A percentile compares a stretch with the other conserved stretches of the same genome.
Evolutionary conservation across 176 grass and related monocot genomes (phyloP).

Genomic region (Rhynchospora tenuis): DNA sequence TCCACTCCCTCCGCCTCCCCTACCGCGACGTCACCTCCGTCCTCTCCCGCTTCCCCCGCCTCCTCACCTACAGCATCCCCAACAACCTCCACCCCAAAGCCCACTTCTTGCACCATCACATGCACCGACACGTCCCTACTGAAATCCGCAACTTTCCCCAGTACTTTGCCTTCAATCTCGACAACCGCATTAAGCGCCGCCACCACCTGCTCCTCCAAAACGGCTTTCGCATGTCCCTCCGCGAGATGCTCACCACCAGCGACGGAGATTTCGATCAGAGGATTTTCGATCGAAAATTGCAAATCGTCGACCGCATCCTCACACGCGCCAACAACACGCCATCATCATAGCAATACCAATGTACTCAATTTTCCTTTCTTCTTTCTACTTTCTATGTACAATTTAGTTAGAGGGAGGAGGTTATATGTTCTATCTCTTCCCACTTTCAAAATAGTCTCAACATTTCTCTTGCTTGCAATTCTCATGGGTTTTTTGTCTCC

Average conservation of each 20-base stretch:
- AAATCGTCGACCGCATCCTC: neutral
- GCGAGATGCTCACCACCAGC: conserved; percentile 54
- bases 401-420: too few relatives aligned
- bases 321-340: neutral
- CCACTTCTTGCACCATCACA: conserved; percentile 37
- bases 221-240: conserved; percentile 32
- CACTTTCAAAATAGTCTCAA: neutral
- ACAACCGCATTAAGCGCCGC: conserved; percentile 58
- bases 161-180: conserved; percentile 77
- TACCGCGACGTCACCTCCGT: conserved; percentile 38
- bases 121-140: conserved; percentile 24
- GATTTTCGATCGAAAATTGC: conserved; percentile 17
- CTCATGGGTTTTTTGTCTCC: neutral
- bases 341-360: too few relatives aligned
- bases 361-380: too few relatives aligned
- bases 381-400: too few relatives aligned
- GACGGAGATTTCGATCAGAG: conserved; percentile 54
- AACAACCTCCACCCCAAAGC: conserved; percentile 64
- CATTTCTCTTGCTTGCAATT: neutral
- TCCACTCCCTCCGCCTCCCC: conserved; percentile 17
- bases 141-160: conserved; percentile 69
- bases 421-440: too few relatives aligned
- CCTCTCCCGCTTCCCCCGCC: conserved; percentile 41
- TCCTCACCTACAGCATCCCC: conserved; percentile 67
- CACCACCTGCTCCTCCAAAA: conserved; percentile 29